Conservation (phyloP, 192 early-diverging fungal species). For the Coemansia sp. region DNA sequence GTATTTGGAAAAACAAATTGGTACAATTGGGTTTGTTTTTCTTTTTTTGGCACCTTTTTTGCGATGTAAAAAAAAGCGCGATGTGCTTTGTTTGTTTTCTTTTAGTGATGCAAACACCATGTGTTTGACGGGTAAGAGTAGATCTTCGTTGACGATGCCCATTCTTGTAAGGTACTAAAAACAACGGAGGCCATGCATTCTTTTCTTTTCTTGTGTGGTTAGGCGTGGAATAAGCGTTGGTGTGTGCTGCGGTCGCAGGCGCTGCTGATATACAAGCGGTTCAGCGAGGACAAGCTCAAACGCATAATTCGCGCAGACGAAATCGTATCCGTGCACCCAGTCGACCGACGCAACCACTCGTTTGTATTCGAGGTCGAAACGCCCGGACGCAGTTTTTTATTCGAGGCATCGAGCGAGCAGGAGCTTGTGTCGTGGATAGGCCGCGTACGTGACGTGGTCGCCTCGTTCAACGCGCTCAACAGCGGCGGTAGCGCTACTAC, state of each 20-base stretch:
- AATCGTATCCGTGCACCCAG: slow-evolving; percentile 29
- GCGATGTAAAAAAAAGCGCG: background rate
- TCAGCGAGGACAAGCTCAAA: slow-evolving; percentile 48
- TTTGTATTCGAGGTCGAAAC: slow-evolving; percentile 48
- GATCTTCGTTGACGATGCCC: too few relatives aligned
- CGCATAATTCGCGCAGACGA: slow-evolving; percentile 51
- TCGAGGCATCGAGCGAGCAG: slow-evolving; percentile 53
- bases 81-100: too few relatives aligned
- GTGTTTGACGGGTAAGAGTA: too few relatives aligned
- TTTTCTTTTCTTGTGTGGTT: background rate
- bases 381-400: slow-evolving; percentile 37
- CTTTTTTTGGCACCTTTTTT: background rate
- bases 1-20: too few relatives aligned
- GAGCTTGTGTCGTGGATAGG: slow-evolving; percentile 40
- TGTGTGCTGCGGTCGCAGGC: slow-evolving; percentile 52
- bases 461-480: slow-evolving; percentile 14
- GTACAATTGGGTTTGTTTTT: too few relatives aligned
- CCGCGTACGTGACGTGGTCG: slow-evolving; percentile 26
- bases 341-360: slow-evolving; percentile 44
- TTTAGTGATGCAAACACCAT: too few relatives aligned
- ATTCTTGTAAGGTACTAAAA: too few relatives aligned
- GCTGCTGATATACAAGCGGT: slow-evolving; percentile 44
- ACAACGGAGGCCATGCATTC: background rate
- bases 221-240: slow-evolving; percentile 55
- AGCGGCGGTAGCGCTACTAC: slow-evolving; percentile 10